These are phyloP conservation scores for Ceratocystis papillata DNA, from an alignment of 2,329 filamentous ascomycete species.

Conservation along the genomic window DNA sequence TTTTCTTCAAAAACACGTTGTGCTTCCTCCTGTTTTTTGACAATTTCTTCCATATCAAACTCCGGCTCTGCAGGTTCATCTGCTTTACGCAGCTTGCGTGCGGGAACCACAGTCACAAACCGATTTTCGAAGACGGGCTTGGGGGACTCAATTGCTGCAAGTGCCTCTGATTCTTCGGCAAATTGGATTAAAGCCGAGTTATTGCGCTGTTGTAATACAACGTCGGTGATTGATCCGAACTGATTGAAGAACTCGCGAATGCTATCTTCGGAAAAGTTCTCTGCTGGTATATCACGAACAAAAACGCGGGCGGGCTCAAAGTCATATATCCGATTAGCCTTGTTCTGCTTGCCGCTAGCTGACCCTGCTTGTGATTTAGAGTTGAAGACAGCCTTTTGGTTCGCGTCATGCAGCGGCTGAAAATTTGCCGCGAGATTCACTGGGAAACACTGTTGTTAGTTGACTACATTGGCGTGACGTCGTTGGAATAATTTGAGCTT, in stretches of 20 bases:
- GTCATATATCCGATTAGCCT: conserved; percentile 52
- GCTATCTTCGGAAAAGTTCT: conserved; percentile 53
- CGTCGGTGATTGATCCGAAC: conserved; percentile 55
- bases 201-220: conserved; percentile 56
- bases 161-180: conserved; percentile 53
- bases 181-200: conserved; percentile 60
- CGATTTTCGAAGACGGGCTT: conserved; percentile 76
- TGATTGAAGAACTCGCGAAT: conserved; percentile 60
- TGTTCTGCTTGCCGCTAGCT: conserved; percentile 39
- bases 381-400: conserved; percentile 26
- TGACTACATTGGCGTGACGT: not conserved
- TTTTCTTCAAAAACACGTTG: conserved; percentile 60
- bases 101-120: conserved; percentile 58
- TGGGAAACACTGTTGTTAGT: conserved; percentile 1
- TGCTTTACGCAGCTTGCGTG: conserved; percentile 15
- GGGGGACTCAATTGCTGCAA: conserved; percentile 61
- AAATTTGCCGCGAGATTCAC: conserved; percentile 2
- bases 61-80: conserved; percentile 37
- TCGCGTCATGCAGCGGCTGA: conserved; percentile 24
- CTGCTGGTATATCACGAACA: conserved; percentile 66
- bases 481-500: conserved; percentile 2
- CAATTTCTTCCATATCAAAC: conserved; percentile 59
- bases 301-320: conserved; percentile 57
- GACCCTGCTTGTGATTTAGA: conserved; percentile 30
- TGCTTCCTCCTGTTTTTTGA: conserved; percentile 57